Evolutionary conservation across 2,329 filamentous ascomycete genomes (phyloP).

Genomic region (Pyrenophora seminiperda): DNA sequence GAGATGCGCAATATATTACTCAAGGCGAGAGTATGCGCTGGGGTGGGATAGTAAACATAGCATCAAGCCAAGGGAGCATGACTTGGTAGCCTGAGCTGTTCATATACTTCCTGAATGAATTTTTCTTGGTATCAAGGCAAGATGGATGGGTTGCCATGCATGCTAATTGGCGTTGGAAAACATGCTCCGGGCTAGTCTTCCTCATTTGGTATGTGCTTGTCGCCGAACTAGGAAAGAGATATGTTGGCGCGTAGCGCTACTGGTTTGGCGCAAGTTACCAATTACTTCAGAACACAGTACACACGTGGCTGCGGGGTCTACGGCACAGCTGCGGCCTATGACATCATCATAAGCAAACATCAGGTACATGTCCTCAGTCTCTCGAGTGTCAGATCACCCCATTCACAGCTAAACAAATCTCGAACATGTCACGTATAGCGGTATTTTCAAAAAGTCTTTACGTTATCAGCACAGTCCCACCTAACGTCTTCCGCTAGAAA

Average conservation of each 20-base stretch:
- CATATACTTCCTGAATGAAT: too few relatives aligned
- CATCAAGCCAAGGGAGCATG: too few relatives aligned
- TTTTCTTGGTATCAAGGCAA: too few relatives aligned
- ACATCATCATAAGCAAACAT: constrained; percentile 9
- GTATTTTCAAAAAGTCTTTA: constrained; percentile 4
- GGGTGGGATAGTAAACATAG: constrained; percentile 2
- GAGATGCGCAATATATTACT: constrained; percentile 37
- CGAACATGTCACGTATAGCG: constrained; percentile 13
- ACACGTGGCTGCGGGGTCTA: constrained; percentile 6
- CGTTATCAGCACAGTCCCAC: neutral
- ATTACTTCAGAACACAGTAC: neutral
- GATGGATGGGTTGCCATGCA: too few relatives aligned
- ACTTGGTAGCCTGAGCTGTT: too few relatives aligned
- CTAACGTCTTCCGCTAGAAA: constrained; percentile 17
- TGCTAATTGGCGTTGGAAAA: neutral
- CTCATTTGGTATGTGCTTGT: neutral
- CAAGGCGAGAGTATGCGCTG: constrained; percentile 41
- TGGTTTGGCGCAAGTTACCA: constrained; percentile 1
- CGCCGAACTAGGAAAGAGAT: neutral
- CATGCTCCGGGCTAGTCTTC: constrained; percentile 1
- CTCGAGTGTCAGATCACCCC: neutral
- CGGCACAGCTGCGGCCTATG: constrained; percentile 5
- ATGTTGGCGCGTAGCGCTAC: neutral
- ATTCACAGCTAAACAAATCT: neutral
- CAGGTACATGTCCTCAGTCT: constrained; percentile 1